Conservation (phyloP, 352 stramenopile genomes). For the Pythium oligandrum region DNA sequence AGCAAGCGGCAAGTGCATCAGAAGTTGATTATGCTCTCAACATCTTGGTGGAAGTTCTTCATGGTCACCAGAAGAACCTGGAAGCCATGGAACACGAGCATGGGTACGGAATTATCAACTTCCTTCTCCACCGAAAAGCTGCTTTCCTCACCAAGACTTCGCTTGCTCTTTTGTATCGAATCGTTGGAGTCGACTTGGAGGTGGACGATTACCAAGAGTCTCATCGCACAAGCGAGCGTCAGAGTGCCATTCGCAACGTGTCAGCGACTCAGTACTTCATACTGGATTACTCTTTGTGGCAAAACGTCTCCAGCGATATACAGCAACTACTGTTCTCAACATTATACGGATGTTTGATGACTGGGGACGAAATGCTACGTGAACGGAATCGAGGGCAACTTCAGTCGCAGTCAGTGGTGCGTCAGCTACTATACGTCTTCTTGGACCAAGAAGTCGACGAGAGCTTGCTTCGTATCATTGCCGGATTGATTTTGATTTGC, state of each 20-base stretch:
- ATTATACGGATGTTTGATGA: slow-evolving; percentile 56
- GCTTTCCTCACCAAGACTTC: slow-evolving; percentile 28
- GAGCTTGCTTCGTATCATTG: slow-evolving; percentile 54
- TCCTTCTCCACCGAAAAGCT: slow-evolving; percentile 54
- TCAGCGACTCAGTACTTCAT: slow-evolving; percentile 68
- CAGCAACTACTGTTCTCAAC: slow-evolving; percentile 56
- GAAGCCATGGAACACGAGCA: slow-evolving; percentile 64
- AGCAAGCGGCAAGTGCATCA: slow-evolving; percentile 26
- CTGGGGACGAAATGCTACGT: slow-evolving; percentile 20
- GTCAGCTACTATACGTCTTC: slow-evolving; percentile 68
- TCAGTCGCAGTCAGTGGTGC: slow-evolving; percentile 57
- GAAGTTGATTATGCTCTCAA: slow-evolving; percentile 49
- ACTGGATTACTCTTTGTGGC: slow-evolving; percentile 68
- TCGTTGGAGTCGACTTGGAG: slow-evolving; percentile 47
- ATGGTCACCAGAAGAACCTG: slow-evolving; percentile 35
- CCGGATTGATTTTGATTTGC: slow-evolving; percentile 63
- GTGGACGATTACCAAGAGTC: background rate
- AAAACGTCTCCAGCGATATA: slow-evolving; percentile 30
- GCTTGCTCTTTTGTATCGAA: slow-evolving; percentile 41
- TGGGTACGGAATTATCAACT: slow-evolving; percentile 70
- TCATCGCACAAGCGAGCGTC: slow-evolving; percentile 1
- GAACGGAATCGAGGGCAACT: slow-evolving; percentile 58
- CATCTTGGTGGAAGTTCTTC: slow-evolving; percentile 32
- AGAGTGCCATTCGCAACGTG: slow-evolving; percentile 55
- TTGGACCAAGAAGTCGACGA: slow-evolving; percentile 42